These are phyloP conservation scores for Botrytis sinoallii DNA, from an alignment of 2,329 filamentous ascomycete species.

Conservation along the genomic window DNA sequence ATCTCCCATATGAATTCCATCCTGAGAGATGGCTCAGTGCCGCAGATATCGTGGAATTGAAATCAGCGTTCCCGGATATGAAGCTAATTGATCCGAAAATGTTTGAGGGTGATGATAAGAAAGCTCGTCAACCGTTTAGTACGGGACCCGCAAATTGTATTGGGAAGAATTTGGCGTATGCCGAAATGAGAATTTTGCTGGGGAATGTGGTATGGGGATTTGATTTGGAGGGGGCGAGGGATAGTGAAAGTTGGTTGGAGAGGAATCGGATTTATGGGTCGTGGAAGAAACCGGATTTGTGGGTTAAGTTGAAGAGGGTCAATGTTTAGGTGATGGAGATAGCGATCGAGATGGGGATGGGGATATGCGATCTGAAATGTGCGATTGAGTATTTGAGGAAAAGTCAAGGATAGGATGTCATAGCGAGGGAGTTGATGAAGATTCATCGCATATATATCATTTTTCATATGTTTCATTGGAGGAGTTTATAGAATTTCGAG, in stretches of 20 bases:
- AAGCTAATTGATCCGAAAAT: neutral
- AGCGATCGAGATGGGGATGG: neutral
- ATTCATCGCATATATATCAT: too few relatives aligned
- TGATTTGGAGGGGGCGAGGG: conserved; percentile 8
- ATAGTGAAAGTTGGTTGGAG: conserved; percentile 3
- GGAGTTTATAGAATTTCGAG: too few relatives aligned
- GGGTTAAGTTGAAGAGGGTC: conserved; percentile 13
- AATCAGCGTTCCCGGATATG: neutral
- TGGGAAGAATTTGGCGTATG: conserved; percentile 19
- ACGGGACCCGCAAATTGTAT: conserved; percentile 14
- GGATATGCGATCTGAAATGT: neutral
- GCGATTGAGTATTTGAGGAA: too few relatives aligned
- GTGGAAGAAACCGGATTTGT: conserved; percentile 13
- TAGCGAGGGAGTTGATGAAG: too few relatives aligned
- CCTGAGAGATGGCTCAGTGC: conserved; percentile 14
- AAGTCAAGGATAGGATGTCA: too few relatives aligned
- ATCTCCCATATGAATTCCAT: neutral
- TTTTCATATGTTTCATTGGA: too few relatives aligned
- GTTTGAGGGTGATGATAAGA: conserved; percentile 7
- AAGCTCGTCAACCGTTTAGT: conserved; percentile 14
- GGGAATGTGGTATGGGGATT: conserved; percentile 16
- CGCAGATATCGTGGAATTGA: neutral
- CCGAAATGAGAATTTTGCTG: conserved; percentile 13
- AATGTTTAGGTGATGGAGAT: neutral
- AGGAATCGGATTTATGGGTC: neutral